Percentiles rank a stretch among this genome's conserved stretches.
These are phyloP conservation scores for Reutealis trisperma DNA, from an alignment of 345 rosid genomes.

Conservation along the genomic window DNA sequence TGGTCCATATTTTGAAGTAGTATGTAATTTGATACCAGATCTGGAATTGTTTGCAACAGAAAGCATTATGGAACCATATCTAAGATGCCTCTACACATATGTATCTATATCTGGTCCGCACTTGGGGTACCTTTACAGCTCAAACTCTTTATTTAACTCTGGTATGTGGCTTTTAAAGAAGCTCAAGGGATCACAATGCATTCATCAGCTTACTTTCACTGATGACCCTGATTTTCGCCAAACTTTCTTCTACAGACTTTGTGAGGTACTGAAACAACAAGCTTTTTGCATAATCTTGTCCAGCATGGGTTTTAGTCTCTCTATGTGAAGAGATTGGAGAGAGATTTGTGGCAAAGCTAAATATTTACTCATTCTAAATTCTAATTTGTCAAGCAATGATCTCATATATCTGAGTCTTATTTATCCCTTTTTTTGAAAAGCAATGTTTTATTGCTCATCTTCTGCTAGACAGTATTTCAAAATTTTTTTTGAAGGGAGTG, in stretches of 20 bases:
- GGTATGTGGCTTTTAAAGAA: conserved; percentile 89
- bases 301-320: background rate
- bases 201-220: conserved; percentile 93
- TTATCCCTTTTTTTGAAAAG: background rate
- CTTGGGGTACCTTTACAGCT: conserved; percentile 87
- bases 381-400: background rate
- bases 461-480: too few relatives aligned
- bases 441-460: background rate
- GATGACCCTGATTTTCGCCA: conserved; percentile 76
- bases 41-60: conserved; percentile 47
- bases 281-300: background rate
- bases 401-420: background rate
- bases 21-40: background rate
- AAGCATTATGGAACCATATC: conserved; percentile 76
- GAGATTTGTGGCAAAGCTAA: background rate
- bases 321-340: background rate
- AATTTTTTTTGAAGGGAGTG: background rate
- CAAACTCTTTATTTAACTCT: conserved; percentile 88
- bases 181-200: conserved; percentile 77
- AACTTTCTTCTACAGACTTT: conserved; percentile 81
- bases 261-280: conserved; percentile 44
- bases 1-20: background rate
- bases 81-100: conserved; percentile 62
- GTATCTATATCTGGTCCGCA: conserved; percentile 90
- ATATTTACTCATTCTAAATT: too few relatives aligned